A percentile compares a stretch with the other conserved stretches of the same genome.
Conservation (phyloP, 257 asterid species). For the Lantana camara region DNA sequence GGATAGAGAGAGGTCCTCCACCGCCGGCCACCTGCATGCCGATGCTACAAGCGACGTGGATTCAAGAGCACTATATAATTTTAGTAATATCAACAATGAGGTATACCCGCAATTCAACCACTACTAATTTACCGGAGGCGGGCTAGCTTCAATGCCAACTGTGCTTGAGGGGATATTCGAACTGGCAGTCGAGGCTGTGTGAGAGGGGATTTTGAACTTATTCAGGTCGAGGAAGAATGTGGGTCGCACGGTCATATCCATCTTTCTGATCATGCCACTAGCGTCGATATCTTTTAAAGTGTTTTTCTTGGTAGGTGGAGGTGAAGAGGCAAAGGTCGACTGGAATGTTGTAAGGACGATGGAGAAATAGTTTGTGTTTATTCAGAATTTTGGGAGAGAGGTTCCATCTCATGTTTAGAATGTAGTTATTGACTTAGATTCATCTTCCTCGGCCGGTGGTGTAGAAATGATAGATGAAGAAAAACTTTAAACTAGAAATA, state of each 20-base stretch:
- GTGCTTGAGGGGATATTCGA: too few species aligned
- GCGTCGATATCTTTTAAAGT: slow-evolving; percentile 51
- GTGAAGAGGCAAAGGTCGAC: slow-evolving; percentile 25
- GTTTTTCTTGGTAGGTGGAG: slow-evolving; percentile 35
- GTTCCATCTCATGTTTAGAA: slow-evolving; percentile 35
- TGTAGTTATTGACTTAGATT: slow-evolving; percentile 38
- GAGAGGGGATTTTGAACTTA: slow-evolving; percentile 28
- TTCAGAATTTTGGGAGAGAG: slow-evolving; percentile 32
- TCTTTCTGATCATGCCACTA: slow-evolving; percentile 45
- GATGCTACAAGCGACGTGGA: too few species aligned
- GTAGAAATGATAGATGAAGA: slow-evolving; percentile 34
- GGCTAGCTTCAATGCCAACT: too few species aligned
- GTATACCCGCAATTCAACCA: slow-evolving; percentile 22
- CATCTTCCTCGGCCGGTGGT: slow-evolving; percentile 22
- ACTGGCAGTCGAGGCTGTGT: slow-evolving; percentile 25
- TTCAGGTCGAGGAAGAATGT: slow-evolving; percentile 47
- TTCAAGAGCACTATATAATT: slow-evolving; percentile 24
- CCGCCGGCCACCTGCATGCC: slow-evolving; percentile 5
- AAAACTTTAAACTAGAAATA: slow-evolving; percentile 33
- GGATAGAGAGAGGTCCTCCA: slow-evolving; percentile 17
- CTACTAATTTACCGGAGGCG: too few species aligned
- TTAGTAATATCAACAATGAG: background rate
- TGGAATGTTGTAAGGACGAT: slow-evolving; percentile 21
- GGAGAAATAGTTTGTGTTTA: slow-evolving; percentile 34
- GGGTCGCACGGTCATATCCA: slow-evolving; percentile 41